phyloP scores from a whole-genome alignment of 2,329 filamentous ascomycete species.

The Aspergillus cejpii region DNA sequence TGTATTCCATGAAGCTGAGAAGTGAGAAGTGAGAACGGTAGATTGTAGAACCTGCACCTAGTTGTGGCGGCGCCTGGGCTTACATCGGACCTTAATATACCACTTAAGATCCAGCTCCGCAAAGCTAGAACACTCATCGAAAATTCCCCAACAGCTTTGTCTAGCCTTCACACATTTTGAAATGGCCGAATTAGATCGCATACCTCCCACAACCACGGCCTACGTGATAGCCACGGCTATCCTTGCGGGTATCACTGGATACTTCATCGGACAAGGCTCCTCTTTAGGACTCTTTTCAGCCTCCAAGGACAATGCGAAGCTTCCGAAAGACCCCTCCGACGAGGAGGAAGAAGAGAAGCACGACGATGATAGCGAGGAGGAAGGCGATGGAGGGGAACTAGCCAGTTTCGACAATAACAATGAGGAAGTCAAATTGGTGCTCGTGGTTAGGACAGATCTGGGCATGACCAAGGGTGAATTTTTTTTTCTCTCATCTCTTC shows the following conservation, averaged over 20 bases:
- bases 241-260: slow-evolving; percentile 67
- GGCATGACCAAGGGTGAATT: slow-evolving; percentile 90
- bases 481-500: slow-evolving; percentile 2
- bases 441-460: slow-evolving; percentile 87
- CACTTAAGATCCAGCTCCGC: not conserved
- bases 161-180: slow-evolving; percentile 6
- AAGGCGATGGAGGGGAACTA: slow-evolving; percentile 49
- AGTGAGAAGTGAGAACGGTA: no score
- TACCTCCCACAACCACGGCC: slow-evolving; percentile 49
- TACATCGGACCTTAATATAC: not conserved
- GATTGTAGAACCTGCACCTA: no score
- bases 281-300: slow-evolving; percentile 64
- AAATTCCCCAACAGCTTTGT: not conserved
- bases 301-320: slow-evolving; percentile 40
- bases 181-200: slow-evolving; percentile 36
- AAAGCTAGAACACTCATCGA: not conserved
- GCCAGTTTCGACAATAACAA: slow-evolving; percentile 46
- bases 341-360: slow-evolving; percentile 44
- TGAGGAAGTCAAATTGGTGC: slow-evolving; percentile 89
- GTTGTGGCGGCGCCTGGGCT: not conserved
- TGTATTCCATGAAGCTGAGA: no score
- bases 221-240: slow-evolving; percentile 68
- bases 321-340: slow-evolving; percentile 40
- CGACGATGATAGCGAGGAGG: slow-evolving; percentile 62
- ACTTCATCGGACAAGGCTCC: slow-evolving; percentile 60